Percentiles rank a stretch among this genome's conserved stretches.
These are phyloP conservation scores for Allomyces macrogynus DNA, from an alignment of 192 early-diverging fungal species.

Conservation along the genomic window DNA sequence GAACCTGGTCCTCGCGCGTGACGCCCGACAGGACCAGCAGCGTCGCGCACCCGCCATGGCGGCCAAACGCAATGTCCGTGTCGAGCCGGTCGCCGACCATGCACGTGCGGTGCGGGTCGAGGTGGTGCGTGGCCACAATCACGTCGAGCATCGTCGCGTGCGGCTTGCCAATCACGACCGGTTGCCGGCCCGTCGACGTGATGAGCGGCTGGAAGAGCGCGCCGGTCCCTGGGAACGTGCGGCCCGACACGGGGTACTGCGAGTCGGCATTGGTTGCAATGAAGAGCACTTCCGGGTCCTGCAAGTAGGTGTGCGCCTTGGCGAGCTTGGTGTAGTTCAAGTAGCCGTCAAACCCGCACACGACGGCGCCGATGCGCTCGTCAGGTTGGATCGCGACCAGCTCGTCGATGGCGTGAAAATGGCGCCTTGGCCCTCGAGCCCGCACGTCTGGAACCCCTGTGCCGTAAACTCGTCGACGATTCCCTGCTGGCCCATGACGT, in stretches of 20 bases:
- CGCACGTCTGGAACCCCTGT: conserved; percentile 47
- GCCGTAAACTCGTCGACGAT: conserved; percentile 65
- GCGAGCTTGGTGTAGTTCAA: conserved; percentile 86
- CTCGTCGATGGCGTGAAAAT: conserved; percentile 1
- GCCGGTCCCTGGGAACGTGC: conserved; percentile 65
- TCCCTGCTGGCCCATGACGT: conserved; percentile 74
- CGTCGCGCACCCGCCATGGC: conserved; percentile 60
- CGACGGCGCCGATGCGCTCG: conserved; percentile 57
- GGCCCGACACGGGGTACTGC: conserved; percentile 62
- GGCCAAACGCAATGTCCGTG: conserved; percentile 91
- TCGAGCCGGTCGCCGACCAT: conserved; percentile 95
- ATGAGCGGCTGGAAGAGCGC: conserved; percentile 54
- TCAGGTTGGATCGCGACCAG: conserved; percentile 11
- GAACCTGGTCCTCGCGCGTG: no score
- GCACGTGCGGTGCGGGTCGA: conserved; percentile 61
- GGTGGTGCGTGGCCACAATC: conserved; percentile 59
- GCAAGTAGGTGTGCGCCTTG: conserved; percentile 72
- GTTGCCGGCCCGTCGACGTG: conserved; percentile 54
- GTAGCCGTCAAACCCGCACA: conserved; percentile 79
- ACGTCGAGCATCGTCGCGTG: conserved; percentile 82
- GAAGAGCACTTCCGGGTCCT: conserved; percentile 52
- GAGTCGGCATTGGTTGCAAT: conserved; percentile 83
- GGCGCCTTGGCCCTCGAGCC: conserved; percentile 12
- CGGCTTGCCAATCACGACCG: conserved; percentile 81
- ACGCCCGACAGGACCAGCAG: conserved; percentile 46